Evolutionary conservation across 192 early-diverging fungal genomes (phyloP).

Genomic region (Spizellomyces sp.): DNA sequence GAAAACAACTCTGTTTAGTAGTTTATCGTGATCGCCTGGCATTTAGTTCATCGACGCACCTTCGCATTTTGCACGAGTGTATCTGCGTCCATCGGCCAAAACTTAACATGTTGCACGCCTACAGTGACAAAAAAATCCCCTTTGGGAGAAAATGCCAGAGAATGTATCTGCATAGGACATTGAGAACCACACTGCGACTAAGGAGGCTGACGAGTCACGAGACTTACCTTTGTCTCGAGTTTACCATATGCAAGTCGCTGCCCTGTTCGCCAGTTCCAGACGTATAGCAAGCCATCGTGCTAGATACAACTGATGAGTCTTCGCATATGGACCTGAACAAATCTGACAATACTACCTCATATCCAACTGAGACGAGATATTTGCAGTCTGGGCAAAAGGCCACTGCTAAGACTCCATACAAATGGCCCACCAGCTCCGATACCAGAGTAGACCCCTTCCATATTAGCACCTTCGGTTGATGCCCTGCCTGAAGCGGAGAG

Average conservation of each 20-base stretch:
- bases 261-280: constrained; percentile 81
- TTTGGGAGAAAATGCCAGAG: constrained; percentile 63
- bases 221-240: constrained; percentile 58
- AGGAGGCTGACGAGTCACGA: too few relatives aligned
- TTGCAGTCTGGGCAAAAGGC: constrained; percentile 72
- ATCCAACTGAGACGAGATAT: constrained; percentile 74
- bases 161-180: constrained; percentile 32
- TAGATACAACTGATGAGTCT: constrained; percentile 24
- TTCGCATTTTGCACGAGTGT: constrained; percentile 38
- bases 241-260: constrained; percentile 62
- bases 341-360: constrained; percentile 52
- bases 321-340: not conserved
- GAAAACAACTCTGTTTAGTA: not conserved
- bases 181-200: too few relatives aligned
- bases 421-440: constrained; percentile 71
- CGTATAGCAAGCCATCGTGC: constrained; percentile 79
- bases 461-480: constrained; percentile 76
- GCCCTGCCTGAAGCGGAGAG: constrained; percentile 61
- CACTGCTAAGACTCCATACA: constrained; percentile 72
- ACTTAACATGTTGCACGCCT: constrained; percentile 77
- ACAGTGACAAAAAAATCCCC: constrained; percentile 76
- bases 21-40: too few relatives aligned
- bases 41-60: not conserved
- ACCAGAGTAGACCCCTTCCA: constrained; percentile 64
- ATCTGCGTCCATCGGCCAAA: constrained; percentile 70